phyloP scores from a whole-genome alignment of 1,284 basidiomycete species.

The Apiotrichum domesticum region DNA sequence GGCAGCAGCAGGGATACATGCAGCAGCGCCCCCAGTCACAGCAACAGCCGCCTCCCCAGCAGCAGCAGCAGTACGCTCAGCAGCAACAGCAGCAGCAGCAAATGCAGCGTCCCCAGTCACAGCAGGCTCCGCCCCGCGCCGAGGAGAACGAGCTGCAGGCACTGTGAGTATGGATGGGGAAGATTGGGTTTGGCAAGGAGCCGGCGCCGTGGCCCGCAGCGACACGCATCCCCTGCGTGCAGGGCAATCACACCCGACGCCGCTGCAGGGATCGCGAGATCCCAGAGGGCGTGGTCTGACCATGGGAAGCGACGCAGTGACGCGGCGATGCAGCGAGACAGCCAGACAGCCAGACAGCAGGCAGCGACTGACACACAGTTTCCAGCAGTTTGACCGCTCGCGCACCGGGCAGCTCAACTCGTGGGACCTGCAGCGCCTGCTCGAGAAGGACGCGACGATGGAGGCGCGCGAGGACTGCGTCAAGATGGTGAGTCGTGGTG shows the following conservation, averaged over 20 bases:
- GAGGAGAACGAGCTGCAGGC: conserved; percentile 30
- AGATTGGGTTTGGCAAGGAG: too few relatives aligned
- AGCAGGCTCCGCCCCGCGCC: conserved; percentile 6
- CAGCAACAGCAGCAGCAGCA: conserved; percentile 8
- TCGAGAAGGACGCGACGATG: conserved; percentile 45
- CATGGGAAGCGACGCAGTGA: too few relatives aligned
- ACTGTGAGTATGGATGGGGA: conserved; percentile 23
- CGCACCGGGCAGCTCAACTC: conserved; percentile 40
- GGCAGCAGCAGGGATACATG: conserved; percentile 16
- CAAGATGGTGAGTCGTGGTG: conserved; percentile 41
- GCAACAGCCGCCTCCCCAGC: conserved; percentile 9
- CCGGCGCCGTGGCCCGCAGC: too few relatives aligned
- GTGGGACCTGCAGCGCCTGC: conserved; percentile 40
- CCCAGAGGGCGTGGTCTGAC: too few relatives aligned
- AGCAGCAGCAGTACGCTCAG: conserved; percentile 5
- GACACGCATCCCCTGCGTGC: too few relatives aligned
- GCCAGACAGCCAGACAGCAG: too few relatives aligned
- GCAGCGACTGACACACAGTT: conserved; percentile 21
- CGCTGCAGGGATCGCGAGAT: too few relatives aligned
- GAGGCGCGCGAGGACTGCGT: conserved; percentile 47
- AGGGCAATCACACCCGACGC: too few relatives aligned
- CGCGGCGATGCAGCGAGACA: too few relatives aligned
- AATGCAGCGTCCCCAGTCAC: conserved; percentile 10
- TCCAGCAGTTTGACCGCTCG: conserved; percentile 40
- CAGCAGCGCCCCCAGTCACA: conserved; percentile 16